Evolutionary conservation across 768 basidiomycete genomes (phyloP), one percentile per base, ranked within the genome.

Genomic region (Mycena indigotica): DNA sequence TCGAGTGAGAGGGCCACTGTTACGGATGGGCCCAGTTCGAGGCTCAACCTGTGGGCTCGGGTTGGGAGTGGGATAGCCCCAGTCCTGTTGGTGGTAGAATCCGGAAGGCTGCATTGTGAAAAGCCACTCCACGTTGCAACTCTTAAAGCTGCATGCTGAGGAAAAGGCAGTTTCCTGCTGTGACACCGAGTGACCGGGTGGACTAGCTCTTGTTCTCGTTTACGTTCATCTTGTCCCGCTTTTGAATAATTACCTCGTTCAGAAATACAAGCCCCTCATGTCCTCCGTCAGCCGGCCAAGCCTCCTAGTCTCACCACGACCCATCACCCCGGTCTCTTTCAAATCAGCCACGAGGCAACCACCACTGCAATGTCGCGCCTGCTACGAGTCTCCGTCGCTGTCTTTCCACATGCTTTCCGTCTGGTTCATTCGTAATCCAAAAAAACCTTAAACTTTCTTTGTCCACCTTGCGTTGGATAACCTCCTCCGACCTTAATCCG

Each of bases 1-100:
- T 39, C 84, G 78, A 38, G 78, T 77, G 28, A 73, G 57, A 8
- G 41, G 41, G 41, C 41, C 32, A 35, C 32, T 35, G 50, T 74
- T 70, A 58, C 84, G 80, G 58, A 72, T 71, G 46, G 84, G 83
- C 0, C 84, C 84, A 59, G 83, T 78, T 71, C 76, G 82, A 28
- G 81, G 72, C 13, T 80, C 73, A 35, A 82, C 71, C 70, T 68
- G 63, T 61, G 62, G 61, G 15, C 73, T 52, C n/a, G 35, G 10
- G 12, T 10, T 23, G 13, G 28, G 55, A 39, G 48, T 10, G 1
- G 46, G 15, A 24, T 38, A 48, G 41, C 28, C 38, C 13, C 17
- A 29, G 8, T n/a, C n/a, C n/a, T 38, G 28, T 29, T 8, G 55
- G 28, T 32, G 26, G 16, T 59, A 54, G 23, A 2, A 19, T 10